These are phyloP conservation scores for Artemisia tridentata DNA, from an alignment of 129 eudicot genomes.

Conservation along the genomic window DNA sequence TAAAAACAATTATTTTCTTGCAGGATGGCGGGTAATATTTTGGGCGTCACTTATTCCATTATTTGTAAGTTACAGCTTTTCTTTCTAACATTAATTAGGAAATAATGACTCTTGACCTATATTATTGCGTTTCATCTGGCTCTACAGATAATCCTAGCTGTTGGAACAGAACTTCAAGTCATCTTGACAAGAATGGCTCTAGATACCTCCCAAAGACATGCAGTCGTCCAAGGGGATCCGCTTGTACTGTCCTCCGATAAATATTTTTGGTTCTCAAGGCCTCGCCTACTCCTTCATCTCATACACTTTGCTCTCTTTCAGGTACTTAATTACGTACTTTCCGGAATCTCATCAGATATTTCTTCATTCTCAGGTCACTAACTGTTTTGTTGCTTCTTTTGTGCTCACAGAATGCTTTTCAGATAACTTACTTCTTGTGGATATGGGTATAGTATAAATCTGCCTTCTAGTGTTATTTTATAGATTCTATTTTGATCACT, in stretches of 20 bases:
- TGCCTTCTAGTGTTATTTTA: background rate
- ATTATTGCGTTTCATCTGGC: background rate
- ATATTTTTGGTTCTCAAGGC: conserved; percentile 83
- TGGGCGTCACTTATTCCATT: conserved; percentile 92
- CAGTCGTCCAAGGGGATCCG: conserved; percentile 89
- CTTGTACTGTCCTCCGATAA: conserved; percentile 82
- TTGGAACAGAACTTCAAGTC: conserved; percentile 89
- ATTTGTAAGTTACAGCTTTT: conserved; percentile 43
- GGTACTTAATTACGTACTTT: conserved; percentile 34
- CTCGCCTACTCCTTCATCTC: conserved; percentile 62
- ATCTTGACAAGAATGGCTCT: conserved; percentile 78
- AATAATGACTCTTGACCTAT: background rate
- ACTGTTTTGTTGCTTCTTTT: conserved; percentile 10
- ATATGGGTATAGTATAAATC: conserved; percentile 58
- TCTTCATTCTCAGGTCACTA: conserved; percentile 10
- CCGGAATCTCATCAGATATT: background rate
- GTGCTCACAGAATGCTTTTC: conserved; percentile 90
- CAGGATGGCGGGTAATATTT: conserved; percentile 80
- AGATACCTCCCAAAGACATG: conserved; percentile 70
- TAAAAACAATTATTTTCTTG: background rate
- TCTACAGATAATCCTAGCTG: conserved; percentile 66
- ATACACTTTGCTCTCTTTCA: conserved; percentile 89
- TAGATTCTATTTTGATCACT: too few species aligned
- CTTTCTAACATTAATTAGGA: background rate
- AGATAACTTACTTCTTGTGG: conserved; percentile 83